Base-by-base conservation (phyloP, 2,329 filamentous ascomycete genomes). In the Talaromyces sp. region DNA sequence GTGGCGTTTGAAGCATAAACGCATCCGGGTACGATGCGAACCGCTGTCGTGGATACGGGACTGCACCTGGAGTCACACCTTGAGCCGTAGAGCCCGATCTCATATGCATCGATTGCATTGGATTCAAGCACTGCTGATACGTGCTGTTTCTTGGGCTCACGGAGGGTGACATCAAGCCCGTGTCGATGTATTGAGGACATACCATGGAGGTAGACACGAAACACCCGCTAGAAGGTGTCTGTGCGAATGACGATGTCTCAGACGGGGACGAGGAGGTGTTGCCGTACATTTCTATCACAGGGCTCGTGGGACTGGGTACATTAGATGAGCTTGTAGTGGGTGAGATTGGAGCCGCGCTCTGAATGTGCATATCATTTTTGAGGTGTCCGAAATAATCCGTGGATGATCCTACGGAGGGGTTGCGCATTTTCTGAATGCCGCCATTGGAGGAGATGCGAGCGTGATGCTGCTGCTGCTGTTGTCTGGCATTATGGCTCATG, bases 391-490 rank as follows among this genome's bases (percentile, higher is more conserved):
- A 52, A 28, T 45, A 56, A 2, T 37, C 35, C 8, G 25, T 17
- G 21, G 52, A 17, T 13, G 57, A 40, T 5, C 36, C 31, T 21
- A 53, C 21, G 4, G 43, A 46, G 17, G 39, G 8, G 15, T 48
- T 58, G 56, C 69, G 72, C 70, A 73, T 70, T 56, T 73, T 74
- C 55, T 56, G 52, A 25, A 69, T 67, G 11, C 64, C 64, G 9
- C 66, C 66, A 19, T 67, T 63, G 5, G 68, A 52, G 0, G 72
- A 69, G 2, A 64, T 62, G 3, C 65, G 69, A 10, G 66, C 65
- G 4, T 65, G 21, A 15, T 43, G 22, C 19, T 46, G 39, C 17
- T 58, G 56, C 43, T 59, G 56, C 37, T 65, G 65, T 40, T 65
- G 60, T 15, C 65, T 61, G 28, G 62, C 63, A 3, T 67, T 19